Percentiles rank a stretch among this genome's conserved stretches.
phyloP scores from a whole-genome alignment of 176 grass and related monocot genomes.

The Phoenix dactylifera region DNA sequence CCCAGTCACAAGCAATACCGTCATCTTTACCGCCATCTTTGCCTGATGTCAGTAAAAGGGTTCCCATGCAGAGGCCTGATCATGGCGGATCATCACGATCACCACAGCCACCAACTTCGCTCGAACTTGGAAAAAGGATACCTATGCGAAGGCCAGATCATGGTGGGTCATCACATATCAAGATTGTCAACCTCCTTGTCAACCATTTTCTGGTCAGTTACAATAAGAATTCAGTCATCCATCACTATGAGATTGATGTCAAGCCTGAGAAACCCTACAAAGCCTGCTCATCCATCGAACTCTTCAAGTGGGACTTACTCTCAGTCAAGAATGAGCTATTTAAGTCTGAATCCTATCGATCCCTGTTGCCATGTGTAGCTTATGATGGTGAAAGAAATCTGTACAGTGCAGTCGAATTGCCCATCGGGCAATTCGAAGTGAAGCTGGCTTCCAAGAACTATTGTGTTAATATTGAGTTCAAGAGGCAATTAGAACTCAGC shows the following conservation, averaged over 20 bases:
- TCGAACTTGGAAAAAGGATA: neutral
- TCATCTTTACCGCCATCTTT: too few relatives aligned
- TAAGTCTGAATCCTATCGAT: constrained; percentile 9
- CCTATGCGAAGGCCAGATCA: constrained; percentile 39
- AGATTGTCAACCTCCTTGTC: constrained; percentile 27
- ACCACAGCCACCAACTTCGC: too few relatives aligned
- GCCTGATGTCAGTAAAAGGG: too few relatives aligned
- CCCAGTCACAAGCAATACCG: too few relatives aligned
- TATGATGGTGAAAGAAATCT: constrained; percentile 51
- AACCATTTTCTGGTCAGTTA: constrained; percentile 47
- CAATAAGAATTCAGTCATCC: constrained; percentile 19
- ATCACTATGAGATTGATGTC: constrained; percentile 53
- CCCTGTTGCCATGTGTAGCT: constrained; percentile 24
- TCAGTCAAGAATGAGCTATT: constrained; percentile 49
- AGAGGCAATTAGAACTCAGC: constrained; percentile 35
- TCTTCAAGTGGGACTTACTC: constrained; percentile 36
- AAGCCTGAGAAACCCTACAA: constrained; percentile 8
- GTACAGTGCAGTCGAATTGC: constrained; percentile 34
- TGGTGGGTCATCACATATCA: constrained; percentile 23
- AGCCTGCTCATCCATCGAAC: constrained; percentile 25
- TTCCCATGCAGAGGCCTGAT: too few relatives aligned
- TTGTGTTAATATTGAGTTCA: constrained; percentile 36
- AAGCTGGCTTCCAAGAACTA: constrained; percentile 26
- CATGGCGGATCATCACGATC: too few relatives aligned
- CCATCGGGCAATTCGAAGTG: constrained; percentile 27